Evolutionary conservation across 2,329 filamentous ascomycete species (phyloP).

Genomic region (Arthrobotrys sinensis): DNA sequence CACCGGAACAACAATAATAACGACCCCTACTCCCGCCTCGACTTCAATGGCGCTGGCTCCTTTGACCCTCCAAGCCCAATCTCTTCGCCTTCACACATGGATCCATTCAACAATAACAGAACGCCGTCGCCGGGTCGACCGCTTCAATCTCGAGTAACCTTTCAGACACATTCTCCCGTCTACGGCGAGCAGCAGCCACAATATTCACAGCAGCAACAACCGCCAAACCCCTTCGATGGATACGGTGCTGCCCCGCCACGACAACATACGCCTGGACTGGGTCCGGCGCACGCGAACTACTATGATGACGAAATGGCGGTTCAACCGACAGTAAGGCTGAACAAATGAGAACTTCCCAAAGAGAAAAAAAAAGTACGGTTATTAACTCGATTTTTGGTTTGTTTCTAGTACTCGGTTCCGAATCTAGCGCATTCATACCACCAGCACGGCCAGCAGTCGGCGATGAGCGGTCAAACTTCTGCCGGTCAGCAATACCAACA

Average conservation of each 20-base stretch:
- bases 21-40: slow-evolving; percentile 64
- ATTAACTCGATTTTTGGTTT: slow-evolving; percentile 39
- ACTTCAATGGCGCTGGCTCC: slow-evolving; percentile 62
- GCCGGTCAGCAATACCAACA: slow-evolving; percentile 76
- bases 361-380: slow-evolving; percentile 14
- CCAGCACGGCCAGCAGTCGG: slow-evolving; percentile 72
- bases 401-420: slow-evolving; percentile 77
- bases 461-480: slow-evolving; percentile 70
- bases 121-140: slow-evolving; percentile 59
- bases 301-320: slow-evolving; percentile 56
- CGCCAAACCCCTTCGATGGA: slow-evolving; percentile 50
- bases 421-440: slow-evolving; percentile 77
- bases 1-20: slow-evolving; percentile 57
- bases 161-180: slow-evolving; percentile 25
- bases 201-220: slow-evolving; percentile 9
- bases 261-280: slow-evolving; percentile 49
- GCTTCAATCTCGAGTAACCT: slow-evolving; percentile 38
- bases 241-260: slow-evolving; percentile 45
- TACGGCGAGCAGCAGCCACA: slow-evolving; percentile 35
- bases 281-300: slow-evolving; percentile 58
- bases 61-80: slow-evolving; percentile 54
- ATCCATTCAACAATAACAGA: slow-evolving; percentile 47
- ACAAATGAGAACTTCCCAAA: slow-evolving; percentile 1
- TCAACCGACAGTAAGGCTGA: slow-evolving; percentile 47
- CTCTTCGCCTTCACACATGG: slow-evolving; percentile 49